Evolutionary conservation across 2,329 filamentous ascomycete species (phyloP).

Genomic region (Trichoderma sp.): DNA sequence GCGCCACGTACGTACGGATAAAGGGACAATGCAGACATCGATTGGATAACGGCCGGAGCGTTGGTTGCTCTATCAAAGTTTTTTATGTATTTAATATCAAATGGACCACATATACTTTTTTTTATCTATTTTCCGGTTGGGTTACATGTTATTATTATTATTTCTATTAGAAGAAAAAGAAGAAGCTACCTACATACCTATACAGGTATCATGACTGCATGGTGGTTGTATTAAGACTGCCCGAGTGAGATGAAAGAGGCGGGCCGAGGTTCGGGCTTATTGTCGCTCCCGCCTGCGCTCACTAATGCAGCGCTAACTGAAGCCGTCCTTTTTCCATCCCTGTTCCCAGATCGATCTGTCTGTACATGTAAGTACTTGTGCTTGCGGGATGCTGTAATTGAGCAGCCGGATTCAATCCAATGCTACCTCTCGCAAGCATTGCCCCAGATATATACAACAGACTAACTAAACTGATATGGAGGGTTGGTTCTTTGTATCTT

Average conservation of each 20-base stretch:
- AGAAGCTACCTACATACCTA: not conserved
- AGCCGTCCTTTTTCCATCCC: not conserved
- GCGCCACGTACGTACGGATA: not conserved
- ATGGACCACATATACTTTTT: not conserved
- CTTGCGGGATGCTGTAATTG: not conserved
- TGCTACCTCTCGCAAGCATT: not conserved
- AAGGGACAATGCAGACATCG: slow-evolving; percentile 4
- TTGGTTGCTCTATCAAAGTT: not conserved
- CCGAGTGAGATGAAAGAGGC: not conserved
- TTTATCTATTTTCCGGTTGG: not conserved
- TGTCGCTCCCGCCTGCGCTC: not conserved
- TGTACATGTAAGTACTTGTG: not conserved
- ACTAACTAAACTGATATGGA: not conserved
- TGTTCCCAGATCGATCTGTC: not conserved
- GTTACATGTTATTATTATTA: not conserved
- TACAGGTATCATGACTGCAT: not conserved
- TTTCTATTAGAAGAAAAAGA: not conserved
- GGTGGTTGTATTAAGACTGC: not conserved
- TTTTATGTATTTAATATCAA: slow-evolving; percentile 20
- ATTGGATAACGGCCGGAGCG: slow-evolving; percentile 15
- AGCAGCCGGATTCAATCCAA: not conserved
- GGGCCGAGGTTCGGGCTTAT: slow-evolving; percentile 11
- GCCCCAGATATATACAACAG: not conserved
- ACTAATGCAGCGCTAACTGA: not conserved
- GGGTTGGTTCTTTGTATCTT: not conserved